Base-by-base conservation (phyloP, 1,139 yeast species). In the Yamadazyma triangularis region DNA sequence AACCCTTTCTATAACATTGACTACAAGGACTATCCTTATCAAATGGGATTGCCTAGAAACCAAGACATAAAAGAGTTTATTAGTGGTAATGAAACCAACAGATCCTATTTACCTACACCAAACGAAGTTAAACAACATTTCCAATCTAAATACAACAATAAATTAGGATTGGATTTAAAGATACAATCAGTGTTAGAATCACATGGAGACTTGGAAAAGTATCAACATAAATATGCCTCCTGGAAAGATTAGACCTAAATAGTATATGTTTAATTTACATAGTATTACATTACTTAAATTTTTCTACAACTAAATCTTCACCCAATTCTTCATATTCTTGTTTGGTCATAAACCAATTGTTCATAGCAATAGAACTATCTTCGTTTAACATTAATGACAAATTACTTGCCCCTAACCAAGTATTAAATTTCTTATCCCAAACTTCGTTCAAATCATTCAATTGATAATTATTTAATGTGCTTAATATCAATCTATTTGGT, bases 11-110 rank as follows among this genome's bases (percentile, higher is more conserved):
- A 70, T 40, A 70, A 73, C 28, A 58, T 70, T 32, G 73, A 80
- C 44, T 86, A 71, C 60, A 57, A 58, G 26, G 56, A 70, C 31
- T 84, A 89, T 53, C 95, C 95, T 21, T 77, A 73, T 58, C 70
- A 74, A 48, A 83, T 76, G 70, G 95, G 95, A 22, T 70, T 91
- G 42, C 97, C 97, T 31, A 64, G 74, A 10, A 84, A 80, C 56
- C 43, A 50, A 30, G 80, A 77, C 36, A 67, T 77, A 36, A 69
- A 72, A 44, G 60, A 62, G 33, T 83, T 68, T 53, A 73, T 83
- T 31, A 75, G 77, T 28, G 89, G 89, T 15, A 69, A 67, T 39
- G 85, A 77, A 47, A 65, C 79, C 11, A 70, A 74, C 44, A 70
- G 85, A 47, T 66, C 79, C 23, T 77, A 72, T 54, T 76, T 82